Base-by-base conservation (phyloP, 805 yeast species). In the Cyberlindnera sargentensis region DNA sequence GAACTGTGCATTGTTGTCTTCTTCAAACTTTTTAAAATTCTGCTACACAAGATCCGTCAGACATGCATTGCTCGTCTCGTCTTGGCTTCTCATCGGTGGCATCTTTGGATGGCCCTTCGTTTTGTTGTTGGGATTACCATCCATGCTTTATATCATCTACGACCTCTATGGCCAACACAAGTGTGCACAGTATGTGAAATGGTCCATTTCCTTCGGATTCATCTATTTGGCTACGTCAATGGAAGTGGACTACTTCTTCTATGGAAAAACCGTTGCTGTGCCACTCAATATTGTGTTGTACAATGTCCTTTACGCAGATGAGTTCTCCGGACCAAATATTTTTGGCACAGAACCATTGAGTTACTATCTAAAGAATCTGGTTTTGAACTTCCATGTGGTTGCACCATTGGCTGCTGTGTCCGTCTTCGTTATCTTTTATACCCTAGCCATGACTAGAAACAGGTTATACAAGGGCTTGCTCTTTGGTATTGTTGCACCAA, bases 51-150 rank as follows among this genome's bases (percentile, higher is more conserved):
- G 41, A 8, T 49, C 53, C 8, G 44, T 50, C 1, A 43, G 48
- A 10, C 37, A 54, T 41, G 55, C 63, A 0, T 47, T 66, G 2
- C 40, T 44, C n/a, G 64, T 71, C 3, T 58, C 75, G 3, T 46
- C 68, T 1, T 72, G 72, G 68, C 67, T 72, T 32, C 62, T 75
- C 23, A 49, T 84, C n/a, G 95, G 89, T 5, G 91, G 91, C 0
- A 56, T 90, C 2, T 49, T 84, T 29, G 97, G 97, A 2, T 91
- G 97, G 97, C 97, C 97, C 1, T 91, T 90, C 61, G 76, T 82
- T 0, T 62, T 86, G 44, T 79, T 74, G 0, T 61, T 88, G 44
- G 79, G 80, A 2, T 50, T 75, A 2, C 93, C 96, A 5, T 39
- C 48, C 3, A 39, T 45, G 36, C n/a, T 41, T 4, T 39, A 52